Conservation (phyloP, 192 early-diverging fungal species). For the Backusella sp. region DNA sequence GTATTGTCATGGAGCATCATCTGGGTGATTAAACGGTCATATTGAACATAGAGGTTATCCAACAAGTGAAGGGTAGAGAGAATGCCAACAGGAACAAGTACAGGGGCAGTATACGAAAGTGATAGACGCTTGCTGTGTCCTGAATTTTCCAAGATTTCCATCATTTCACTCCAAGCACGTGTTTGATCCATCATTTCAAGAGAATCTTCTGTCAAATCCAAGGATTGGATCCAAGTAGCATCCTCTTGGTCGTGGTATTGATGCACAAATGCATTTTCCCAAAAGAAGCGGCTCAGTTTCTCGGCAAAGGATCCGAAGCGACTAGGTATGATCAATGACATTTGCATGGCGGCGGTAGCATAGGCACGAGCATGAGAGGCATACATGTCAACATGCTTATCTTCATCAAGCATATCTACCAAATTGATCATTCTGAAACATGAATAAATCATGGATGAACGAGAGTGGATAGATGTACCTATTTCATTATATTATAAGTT, state of each 20-base stretch:
- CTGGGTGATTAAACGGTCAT: not conserved
- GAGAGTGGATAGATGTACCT: not conserved
- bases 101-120: slow-evolving; percentile 9
- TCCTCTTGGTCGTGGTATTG: slow-evolving; percentile 11
- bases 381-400: not conserved
- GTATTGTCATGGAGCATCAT: slow-evolving; percentile 1
- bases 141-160: not conserved
- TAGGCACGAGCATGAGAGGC: slow-evolving; percentile 17
- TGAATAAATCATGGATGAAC: slow-evolving; percentile 17
- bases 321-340: slow-evolving; percentile 17
- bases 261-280: slow-evolving; percentile 6
- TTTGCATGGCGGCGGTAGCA: slow-evolving; percentile 31
- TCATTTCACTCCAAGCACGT: slow-evolving; percentile 13
- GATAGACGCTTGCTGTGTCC: not conserved
- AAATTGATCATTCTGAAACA: slow-evolving; percentile 29
- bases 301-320: slow-evolving; percentile 11
- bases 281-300: slow-evolving; percentile 18
- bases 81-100: slow-evolving; percentile 15
- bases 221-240: not conserved
- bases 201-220: not conserved
- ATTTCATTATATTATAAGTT: not conserved
- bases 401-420: slow-evolving; percentile 23
- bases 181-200: not conserved
- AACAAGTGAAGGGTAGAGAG: slow-evolving; percentile 14
- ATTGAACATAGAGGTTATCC: slow-evolving; percentile 16